phyloP scores from a whole-genome alignment of 352 stramenopile genomes.

The Globisporangium heterothallicum region DNA sequence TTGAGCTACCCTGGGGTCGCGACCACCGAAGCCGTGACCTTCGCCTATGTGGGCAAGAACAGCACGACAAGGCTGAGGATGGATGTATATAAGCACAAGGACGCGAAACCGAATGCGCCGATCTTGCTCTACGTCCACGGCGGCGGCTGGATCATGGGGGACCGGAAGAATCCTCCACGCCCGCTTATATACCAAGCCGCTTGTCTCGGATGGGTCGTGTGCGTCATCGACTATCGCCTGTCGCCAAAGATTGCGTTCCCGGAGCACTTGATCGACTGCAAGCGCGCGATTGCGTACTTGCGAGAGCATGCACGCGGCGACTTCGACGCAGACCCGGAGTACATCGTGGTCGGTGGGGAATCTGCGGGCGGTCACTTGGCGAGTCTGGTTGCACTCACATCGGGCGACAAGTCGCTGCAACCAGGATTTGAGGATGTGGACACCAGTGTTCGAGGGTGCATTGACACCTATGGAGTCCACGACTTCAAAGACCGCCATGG shows the following conservation, averaged over 20 bases:
- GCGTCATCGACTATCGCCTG: slow-evolving; percentile 65
- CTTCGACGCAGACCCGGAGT: slow-evolving; percentile 39
- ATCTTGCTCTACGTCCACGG: slow-evolving; percentile 70
- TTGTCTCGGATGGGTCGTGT: slow-evolving; percentile 54
- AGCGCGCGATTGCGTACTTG: slow-evolving; percentile 55
- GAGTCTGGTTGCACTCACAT: slow-evolving; percentile 41
- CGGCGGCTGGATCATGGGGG: slow-evolving; percentile 58
- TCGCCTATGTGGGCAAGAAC: slow-evolving; percentile 51
- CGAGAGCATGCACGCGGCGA: slow-evolving; percentile 25
- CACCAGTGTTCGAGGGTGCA: slow-evolving; percentile 47
- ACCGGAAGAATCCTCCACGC: slow-evolving; percentile 39
- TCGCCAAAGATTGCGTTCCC: slow-evolving; percentile 57
- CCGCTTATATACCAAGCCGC: slow-evolving; percentile 53
- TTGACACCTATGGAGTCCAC: slow-evolving; percentile 57
- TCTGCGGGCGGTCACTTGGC: slow-evolving; percentile 56
- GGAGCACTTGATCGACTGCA: slow-evolving; percentile 55
- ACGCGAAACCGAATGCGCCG: slow-evolving; percentile 36
- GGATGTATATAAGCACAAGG: slow-evolving; percentile 53
- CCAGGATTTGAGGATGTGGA: slow-evolving; percentile 58
- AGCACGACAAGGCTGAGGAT: slow-evolving; percentile 46
- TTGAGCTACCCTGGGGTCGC: slow-evolving; percentile 41
- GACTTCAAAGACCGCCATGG: slow-evolving; percentile 50
- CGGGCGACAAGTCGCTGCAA: slow-evolving; percentile 40
- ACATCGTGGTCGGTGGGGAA: slow-evolving; percentile 55
- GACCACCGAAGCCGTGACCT: slow-evolving; percentile 37